Percentiles rank a stretch among this genome's conserved stretches.
Conservation (phyloP, 768 basidiomycete species). For the Rhodocollybia butyracea region DNA sequence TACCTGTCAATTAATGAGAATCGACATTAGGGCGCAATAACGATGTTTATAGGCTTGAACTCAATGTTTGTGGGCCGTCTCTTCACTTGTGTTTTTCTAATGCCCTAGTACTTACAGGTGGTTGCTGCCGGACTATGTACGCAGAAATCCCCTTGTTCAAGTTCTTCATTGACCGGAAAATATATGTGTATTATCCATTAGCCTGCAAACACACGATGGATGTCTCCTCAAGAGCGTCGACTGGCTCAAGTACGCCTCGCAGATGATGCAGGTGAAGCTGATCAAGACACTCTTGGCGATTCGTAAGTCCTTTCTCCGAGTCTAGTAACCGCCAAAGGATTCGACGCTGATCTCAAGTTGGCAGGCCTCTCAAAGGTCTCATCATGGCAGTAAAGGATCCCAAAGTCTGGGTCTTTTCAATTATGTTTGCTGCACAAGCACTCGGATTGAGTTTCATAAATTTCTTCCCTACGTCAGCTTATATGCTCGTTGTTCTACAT, state of each 20-base stretch:
- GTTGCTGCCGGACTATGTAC: slow-evolving; percentile 56
- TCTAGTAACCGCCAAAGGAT: too few species aligned
- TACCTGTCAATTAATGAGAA: too few species aligned
- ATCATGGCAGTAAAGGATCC: slow-evolving; percentile 56
- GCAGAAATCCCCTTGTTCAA: slow-evolving; percentile 12
- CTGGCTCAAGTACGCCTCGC: slow-evolving; percentile 66
- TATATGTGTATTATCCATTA: slow-evolving; percentile 19
- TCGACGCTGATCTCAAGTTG: neutral
- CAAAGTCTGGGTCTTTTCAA: slow-evolving; percentile 49
- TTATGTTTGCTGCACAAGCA: slow-evolving; percentile 48
- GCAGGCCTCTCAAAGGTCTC: slow-evolving; percentile 49
- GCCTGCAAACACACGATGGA: slow-evolving; percentile 64
- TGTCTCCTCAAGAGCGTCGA: slow-evolving; percentile 43
- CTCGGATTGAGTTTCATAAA: slow-evolving; percentile 58
- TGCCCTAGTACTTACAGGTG: slow-evolving; percentile 35
- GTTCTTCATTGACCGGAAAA: too few species aligned
- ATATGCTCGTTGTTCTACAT: neutral
- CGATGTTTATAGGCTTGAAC: slow-evolving; percentile 53
- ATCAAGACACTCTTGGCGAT: slow-evolving; percentile 51
- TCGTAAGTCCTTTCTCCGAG: slow-evolving; percentile 50
- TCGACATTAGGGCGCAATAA: slow-evolving; percentile 61
- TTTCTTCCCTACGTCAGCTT: slow-evolving; percentile 52
- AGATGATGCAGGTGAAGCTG: slow-evolving; percentile 67
- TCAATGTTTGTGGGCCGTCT: slow-evolving; percentile 36
- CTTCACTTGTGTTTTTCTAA: neutral